Conservation (phyloP, 1,284 basidiomycete genomes). For the Uromyces viciae-fabae region DNA sequence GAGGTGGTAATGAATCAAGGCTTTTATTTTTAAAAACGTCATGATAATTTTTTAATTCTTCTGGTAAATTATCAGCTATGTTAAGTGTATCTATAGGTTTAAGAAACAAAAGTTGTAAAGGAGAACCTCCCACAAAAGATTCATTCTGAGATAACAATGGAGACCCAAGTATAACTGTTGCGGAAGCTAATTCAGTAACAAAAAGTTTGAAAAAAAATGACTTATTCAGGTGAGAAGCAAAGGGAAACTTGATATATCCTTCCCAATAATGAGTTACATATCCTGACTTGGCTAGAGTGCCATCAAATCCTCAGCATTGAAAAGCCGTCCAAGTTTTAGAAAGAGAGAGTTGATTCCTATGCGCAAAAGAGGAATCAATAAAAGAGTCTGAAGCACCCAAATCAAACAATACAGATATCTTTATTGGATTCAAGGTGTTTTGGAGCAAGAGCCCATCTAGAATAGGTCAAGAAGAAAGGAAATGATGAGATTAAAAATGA, state of each 20-base stretch:
- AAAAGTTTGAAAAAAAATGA: not conserved
- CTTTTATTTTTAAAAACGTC: not conserved
- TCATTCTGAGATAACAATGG: not conserved
- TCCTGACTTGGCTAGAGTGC: too few species aligned
- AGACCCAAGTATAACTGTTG: not conserved
- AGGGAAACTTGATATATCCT: not conserved
- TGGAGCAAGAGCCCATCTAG: not conserved
- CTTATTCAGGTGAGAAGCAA: too few species aligned
- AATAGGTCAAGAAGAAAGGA: not conserved
- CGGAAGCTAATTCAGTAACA: not conserved
- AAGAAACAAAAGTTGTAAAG: too few species aligned
- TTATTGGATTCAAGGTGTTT: not conserved
- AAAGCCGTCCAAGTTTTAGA: too few species aligned
- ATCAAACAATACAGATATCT: not conserved
- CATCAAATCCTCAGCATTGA: too few species aligned
- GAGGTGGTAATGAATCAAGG: not conserved
- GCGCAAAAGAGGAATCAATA: too few species aligned
- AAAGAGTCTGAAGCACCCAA: not conserved
- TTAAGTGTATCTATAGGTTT: too few species aligned
- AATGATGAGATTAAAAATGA: not conserved
- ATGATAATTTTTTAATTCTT: not conserved
- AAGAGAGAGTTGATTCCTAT: too few species aligned
- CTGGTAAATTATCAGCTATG: too few species aligned
- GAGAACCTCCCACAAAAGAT: not conserved
- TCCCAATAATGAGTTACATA: not conserved